Percentiles rank a stretch among this genome's conserved stretches.
phyloP scores from a whole-genome alignment of 805 yeast genomes.

The Limtongia smithiae region DNA sequence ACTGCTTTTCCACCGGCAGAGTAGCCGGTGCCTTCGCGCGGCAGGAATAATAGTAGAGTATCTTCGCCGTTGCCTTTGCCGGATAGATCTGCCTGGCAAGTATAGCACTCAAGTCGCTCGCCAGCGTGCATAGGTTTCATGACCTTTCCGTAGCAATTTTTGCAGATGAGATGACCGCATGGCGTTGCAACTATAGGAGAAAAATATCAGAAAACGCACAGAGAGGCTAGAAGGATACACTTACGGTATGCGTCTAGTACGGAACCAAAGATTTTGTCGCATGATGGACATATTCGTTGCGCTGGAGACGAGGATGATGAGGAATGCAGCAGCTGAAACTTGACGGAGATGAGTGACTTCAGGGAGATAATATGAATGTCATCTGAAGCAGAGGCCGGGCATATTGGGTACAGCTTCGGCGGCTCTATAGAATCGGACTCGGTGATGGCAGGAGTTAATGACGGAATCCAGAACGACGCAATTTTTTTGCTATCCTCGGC shows the following conservation, averaged over 20 bases:
- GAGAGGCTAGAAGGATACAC: background rate
- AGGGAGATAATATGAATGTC: constrained; percentile 15
- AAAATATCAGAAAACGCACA: background rate
- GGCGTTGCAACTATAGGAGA: constrained; percentile 22
- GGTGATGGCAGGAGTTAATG: constrained; percentile 2
- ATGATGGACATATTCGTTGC: constrained; percentile 25
- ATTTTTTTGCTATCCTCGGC: background rate
- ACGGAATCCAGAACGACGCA: constrained; percentile 13
- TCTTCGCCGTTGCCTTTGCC: background rate
- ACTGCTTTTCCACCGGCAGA: constrained; percentile 27
- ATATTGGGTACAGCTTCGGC: constrained; percentile 13
- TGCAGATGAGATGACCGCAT: constrained; percentile 29
- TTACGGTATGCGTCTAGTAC: constrained; percentile 22
- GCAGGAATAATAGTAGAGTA: constrained; percentile 17
- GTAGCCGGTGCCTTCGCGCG: constrained; percentile 29
- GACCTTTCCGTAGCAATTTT: constrained; percentile 21
- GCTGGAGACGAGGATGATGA: constrained; percentile 1
- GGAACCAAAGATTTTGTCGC: constrained; percentile 21
- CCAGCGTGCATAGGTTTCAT: constrained; percentile 22
- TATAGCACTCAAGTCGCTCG: constrained; percentile 21
- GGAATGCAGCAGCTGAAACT: constrained; percentile 8
- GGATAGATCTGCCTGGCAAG: constrained; percentile 21
- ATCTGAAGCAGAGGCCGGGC: constrained; percentile 24
- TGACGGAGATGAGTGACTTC: constrained; percentile 13
- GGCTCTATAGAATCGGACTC: background rate